Evolutionary conservation across 1,284 basidiomycete species (phyloP).

Genomic region (Amylostereum areolatum): DNA sequence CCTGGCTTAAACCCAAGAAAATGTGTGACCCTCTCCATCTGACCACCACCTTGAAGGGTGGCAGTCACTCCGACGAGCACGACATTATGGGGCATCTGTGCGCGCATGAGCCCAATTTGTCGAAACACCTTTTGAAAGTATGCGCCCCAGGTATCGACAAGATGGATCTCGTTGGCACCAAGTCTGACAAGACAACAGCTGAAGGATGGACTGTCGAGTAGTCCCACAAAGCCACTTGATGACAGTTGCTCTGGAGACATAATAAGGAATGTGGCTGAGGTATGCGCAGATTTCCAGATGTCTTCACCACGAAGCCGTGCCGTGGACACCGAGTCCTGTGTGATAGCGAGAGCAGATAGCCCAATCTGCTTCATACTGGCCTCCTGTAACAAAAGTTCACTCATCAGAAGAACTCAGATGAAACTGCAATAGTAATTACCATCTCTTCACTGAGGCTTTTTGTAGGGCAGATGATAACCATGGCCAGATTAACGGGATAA

Average conservation of each 20-base stretch:
- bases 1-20: constrained; percentile 2
- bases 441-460: constrained; percentile 12
- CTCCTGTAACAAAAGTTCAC: no score
- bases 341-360: no score
- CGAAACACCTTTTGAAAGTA: background rate
- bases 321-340: no score
- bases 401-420: no score
- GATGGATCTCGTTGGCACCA: background rate
- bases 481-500: constrained; percentile 8
- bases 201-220: background rate
- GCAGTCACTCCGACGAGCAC: background rate
- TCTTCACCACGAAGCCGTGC: no score
- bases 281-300: background rate
- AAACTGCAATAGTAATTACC: no score
- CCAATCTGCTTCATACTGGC: no score
- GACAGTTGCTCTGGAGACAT: background rate
- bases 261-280: background rate
- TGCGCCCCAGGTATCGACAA: background rate
- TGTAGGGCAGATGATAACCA: constrained; percentile 13
- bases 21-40: background rate
- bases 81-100: background rate
- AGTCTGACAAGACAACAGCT: background rate
- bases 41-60: background rate
- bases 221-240: background rate
- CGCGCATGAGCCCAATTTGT: background rate